Evolutionary conservation across 129 eudicot genomes (phyloP).

Genomic region (Glebionis coronaria): DNA sequence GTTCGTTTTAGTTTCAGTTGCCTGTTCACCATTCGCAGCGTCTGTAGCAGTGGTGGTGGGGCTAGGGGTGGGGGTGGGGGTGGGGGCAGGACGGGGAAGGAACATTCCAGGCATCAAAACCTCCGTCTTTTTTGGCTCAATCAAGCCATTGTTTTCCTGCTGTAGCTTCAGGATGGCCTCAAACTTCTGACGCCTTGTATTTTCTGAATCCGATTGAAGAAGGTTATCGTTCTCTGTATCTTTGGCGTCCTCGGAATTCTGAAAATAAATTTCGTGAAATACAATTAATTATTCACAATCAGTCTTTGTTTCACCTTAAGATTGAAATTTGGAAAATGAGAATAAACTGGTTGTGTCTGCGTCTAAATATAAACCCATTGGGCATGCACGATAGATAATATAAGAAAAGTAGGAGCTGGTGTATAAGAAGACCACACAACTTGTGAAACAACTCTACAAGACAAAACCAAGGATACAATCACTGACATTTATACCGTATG

Average conservation of each 20-base stretch:
- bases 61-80: constrained; percentile 10
- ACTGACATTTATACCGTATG: too few species aligned
- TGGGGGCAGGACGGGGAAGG: constrained; percentile 41
- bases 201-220: constrained; percentile 59
- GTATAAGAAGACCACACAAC: too few species aligned
- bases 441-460: too few species aligned
- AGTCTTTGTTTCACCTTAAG: too few species aligned
- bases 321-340: too few species aligned
- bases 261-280: constrained; percentile 11
- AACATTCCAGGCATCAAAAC: constrained; percentile 75
- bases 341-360: too few species aligned
- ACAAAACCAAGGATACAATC: too few species aligned
- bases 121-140: constrained; percentile 62
- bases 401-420: too few species aligned
- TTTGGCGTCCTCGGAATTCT: constrained; percentile 43
- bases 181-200: constrained; percentile 53
- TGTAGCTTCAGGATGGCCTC: constrained; percentile 62
- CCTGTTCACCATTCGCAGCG: constrained; percentile 15
- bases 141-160: constrained; percentile 74
- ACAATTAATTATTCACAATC: constrained; percentile 3
- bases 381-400: too few species aligned
- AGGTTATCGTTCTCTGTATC: constrained; percentile 26
- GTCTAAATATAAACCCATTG: too few species aligned
- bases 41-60: constrained; percentile 16
- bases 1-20: constrained; percentile 24